These are phyloP conservation scores for Penicillium bialowiezense DNA, from an alignment of 495 filamentous ascomycete genomes.

Conservation along the genomic window DNA sequence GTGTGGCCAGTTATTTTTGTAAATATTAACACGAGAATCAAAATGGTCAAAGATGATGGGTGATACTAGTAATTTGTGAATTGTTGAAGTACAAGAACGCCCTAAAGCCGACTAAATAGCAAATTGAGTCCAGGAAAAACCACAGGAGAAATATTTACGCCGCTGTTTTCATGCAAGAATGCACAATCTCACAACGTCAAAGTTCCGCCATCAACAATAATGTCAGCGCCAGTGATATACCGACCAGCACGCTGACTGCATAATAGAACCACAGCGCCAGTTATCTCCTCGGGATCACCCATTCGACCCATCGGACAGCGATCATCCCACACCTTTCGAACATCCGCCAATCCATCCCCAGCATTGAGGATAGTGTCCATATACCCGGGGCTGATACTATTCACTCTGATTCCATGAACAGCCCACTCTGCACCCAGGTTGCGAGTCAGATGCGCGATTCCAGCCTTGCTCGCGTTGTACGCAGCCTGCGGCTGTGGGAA, in stretches of 20 bases:
- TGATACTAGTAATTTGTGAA: no score
- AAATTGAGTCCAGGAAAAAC: no score
- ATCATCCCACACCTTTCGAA: slow-evolving; percentile 77
- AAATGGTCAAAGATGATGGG: no score
- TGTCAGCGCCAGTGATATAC: slow-evolving; percentile 79
- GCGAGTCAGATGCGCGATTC: slow-evolving; percentile 55
- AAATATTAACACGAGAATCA: no score
- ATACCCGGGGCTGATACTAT: slow-evolving; percentile 70
- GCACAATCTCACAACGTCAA: slow-evolving; percentile 37
- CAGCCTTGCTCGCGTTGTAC: slow-evolving; percentile 71
- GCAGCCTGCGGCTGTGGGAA: slow-evolving; percentile 67
- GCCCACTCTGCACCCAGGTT: slow-evolving; percentile 68
- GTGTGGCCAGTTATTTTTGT: no score
- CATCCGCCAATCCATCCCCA: slow-evolving; percentile 33
- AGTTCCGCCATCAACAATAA: slow-evolving; percentile 49
- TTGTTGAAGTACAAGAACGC: no score
- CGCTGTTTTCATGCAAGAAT: not conserved
- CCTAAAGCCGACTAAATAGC: no score
- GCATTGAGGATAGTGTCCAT: slow-evolving; percentile 74
- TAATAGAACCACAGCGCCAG: slow-evolving; percentile 74
- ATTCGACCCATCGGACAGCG: slow-evolving; percentile 72
- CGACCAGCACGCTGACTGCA: slow-evolving; percentile 62
- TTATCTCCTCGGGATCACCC: slow-evolving; percentile 72
- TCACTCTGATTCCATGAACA: slow-evolving; percentile 61
- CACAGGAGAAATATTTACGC: no score